phyloP scores from a whole-genome alignment of 495 filamentous ascomycete genomes.

The Penicillium salamii region DNA sequence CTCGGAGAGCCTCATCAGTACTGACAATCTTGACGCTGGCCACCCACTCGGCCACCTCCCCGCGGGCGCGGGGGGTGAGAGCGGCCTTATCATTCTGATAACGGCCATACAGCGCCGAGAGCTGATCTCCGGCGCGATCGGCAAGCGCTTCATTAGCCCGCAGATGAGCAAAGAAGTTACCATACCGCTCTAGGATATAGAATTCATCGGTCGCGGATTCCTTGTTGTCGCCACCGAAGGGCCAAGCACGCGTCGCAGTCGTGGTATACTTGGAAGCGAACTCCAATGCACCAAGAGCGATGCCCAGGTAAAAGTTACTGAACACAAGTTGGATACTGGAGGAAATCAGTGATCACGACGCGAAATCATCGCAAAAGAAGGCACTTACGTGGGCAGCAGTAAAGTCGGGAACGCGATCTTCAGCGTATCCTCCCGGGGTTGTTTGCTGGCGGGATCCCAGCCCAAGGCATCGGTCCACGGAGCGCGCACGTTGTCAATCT shows the following conservation, averaged over 20 bases:
- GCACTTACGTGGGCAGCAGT: constrained; percentile 53
- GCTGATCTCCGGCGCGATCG: constrained; percentile 47
- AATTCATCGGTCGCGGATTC: constrained; percentile 54
- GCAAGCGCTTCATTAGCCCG: constrained; percentile 53
- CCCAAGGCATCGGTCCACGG: constrained; percentile 58
- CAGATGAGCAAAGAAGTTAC: constrained; percentile 57
- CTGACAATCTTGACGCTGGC: constrained; percentile 58
- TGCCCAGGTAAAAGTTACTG: constrained; percentile 61
- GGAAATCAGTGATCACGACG: background rate
- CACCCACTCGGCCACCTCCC: constrained; percentile 58
- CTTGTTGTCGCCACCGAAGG: constrained; percentile 56
- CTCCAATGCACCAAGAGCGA: constrained; percentile 51
- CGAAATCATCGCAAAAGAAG: background rate
- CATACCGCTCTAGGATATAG: constrained; percentile 60
- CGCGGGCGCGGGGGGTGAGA: constrained; percentile 45
- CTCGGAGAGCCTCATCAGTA: constrained; percentile 53
- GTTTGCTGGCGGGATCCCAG: constrained; percentile 46
- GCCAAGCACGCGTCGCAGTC: constrained; percentile 54
- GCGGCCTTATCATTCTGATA: constrained; percentile 30
- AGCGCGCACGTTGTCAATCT: constrained; percentile 51
- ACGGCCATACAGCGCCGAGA: constrained; percentile 39
- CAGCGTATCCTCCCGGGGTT: constrained; percentile 43
- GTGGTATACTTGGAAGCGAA: constrained; percentile 50
- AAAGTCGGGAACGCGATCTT: constrained; percentile 48
- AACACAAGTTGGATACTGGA: constrained; percentile 57